phyloP scores from a whole-genome alignment of 169 alveolate species.

The Plasmodium ovale region DNA sequence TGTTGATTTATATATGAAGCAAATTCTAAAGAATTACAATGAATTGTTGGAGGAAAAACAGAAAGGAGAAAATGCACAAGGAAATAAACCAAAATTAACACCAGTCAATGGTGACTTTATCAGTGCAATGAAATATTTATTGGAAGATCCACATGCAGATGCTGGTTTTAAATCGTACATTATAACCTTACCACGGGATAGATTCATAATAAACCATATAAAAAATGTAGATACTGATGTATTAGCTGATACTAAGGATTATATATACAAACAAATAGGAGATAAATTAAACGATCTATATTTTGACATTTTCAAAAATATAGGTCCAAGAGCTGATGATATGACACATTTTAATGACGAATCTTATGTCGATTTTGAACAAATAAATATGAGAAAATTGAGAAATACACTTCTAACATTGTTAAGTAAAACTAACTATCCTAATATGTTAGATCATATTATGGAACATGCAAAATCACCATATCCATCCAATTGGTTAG shows the following conservation, averaged over 20 bases:
- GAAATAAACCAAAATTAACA: slow-evolving; percentile 12
- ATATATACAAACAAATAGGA: slow-evolving; percentile 51
- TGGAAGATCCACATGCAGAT: slow-evolving; percentile 67
- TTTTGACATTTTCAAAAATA: slow-evolving; percentile 15
- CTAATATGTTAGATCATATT: slow-evolving; percentile 35
- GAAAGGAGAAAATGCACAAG: neutral
- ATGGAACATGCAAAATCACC: slow-evolving; percentile 53
- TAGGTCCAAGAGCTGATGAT: slow-evolving; percentile 44
- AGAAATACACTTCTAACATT: slow-evolving; percentile 37
- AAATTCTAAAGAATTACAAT: slow-evolving; percentile 57
- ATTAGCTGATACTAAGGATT: slow-evolving; percentile 52
- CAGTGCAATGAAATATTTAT: slow-evolving; percentile 43
- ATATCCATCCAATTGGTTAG: slow-evolving; percentile 71
- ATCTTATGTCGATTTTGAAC: slow-evolving; percentile 75
- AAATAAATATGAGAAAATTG: slow-evolving; percentile 62
- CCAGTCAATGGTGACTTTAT: slow-evolving; percentile 62
- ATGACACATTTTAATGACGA: slow-evolving; percentile 71
- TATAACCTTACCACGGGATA: slow-evolving; percentile 45
- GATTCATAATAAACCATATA: slow-evolving; percentile 29
- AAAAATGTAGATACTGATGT: slow-evolving; percentile 59
- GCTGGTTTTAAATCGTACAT: slow-evolving; percentile 67
- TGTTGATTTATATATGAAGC: slow-evolving; percentile 77
- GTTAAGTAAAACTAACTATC: slow-evolving; percentile 60
- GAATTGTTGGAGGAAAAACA: slow-evolving; percentile 40
- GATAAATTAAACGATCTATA: slow-evolving; percentile 20